These are phyloP conservation scores for Lactarius tabidus DNA, from an alignment of 768 basidiomycete genomes.

Conservation along the genomic window DNA sequence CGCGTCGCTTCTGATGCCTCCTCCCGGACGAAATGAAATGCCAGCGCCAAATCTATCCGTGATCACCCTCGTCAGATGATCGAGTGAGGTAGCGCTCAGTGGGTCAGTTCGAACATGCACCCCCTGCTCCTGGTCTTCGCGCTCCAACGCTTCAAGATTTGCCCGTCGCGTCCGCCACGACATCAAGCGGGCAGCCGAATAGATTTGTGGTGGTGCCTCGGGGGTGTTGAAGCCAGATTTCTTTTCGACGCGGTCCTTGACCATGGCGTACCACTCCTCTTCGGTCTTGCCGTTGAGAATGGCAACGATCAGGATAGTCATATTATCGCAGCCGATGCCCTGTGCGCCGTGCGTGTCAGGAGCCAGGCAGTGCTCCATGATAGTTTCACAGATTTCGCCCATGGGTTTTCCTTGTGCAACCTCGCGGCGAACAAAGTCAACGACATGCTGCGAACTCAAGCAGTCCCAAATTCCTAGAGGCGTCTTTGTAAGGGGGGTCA, in stretches of 20 bases:
- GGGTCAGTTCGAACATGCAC: constrained; percentile 8
- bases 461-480: constrained; percentile 97
- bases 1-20: constrained; percentile 46
- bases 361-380: constrained; percentile 91
- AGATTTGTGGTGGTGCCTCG: constrained; percentile 67
- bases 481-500: constrained; percentile 15
- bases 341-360: constrained; percentile 87
- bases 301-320: constrained; percentile 92
- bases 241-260: constrained; percentile 74
- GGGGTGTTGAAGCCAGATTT: constrained; percentile 79
- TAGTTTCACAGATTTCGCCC: constrained; percentile 78
- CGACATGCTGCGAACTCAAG: constrained; percentile 84
- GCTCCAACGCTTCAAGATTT: constrained; percentile 47
- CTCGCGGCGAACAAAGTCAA: constrained; percentile 82
- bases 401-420: constrained; percentile 77
- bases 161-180: constrained; percentile 55
- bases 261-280: constrained; percentile 90
- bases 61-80: constrained; percentile 23
- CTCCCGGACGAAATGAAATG: constrained; percentile 60
- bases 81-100: constrained; percentile 4
- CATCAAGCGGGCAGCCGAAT: constrained; percentile 57
- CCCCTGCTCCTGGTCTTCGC: constrained; percentile 35
- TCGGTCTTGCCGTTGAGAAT: constrained; percentile 82
- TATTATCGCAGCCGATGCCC: constrained; percentile 98
- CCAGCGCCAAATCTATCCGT: constrained; percentile 33